Evolutionary conservation across 2,329 filamentous ascomycete species (phyloP).

Genomic region (Metarhizium guizhouense): DNA sequence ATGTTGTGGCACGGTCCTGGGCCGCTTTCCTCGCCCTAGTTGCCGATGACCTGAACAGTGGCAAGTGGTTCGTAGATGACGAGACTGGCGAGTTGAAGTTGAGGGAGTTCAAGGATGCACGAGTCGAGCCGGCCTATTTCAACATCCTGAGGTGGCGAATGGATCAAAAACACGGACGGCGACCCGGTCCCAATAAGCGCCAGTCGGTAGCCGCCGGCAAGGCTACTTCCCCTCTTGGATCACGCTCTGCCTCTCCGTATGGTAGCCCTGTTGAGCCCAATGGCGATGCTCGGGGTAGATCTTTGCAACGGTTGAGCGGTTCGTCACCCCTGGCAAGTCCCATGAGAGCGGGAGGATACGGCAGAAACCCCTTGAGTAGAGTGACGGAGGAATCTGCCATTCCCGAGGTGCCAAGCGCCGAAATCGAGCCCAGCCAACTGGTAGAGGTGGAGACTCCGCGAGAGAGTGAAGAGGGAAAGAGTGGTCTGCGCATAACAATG

Average conservation of each 20-base stretch:
- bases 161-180: constrained; percentile 87
- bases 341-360: constrained; percentile 54
- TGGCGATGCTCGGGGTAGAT: constrained; percentile 57
- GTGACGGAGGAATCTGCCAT: constrained; percentile 59
- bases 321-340: constrained; percentile 57
- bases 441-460: constrained; percentile 48
- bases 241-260: constrained; percentile 52
- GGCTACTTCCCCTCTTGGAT: constrained; percentile 35
- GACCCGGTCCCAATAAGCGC: constrained; percentile 35
- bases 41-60: constrained; percentile 82
- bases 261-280: constrained; percentile 52
- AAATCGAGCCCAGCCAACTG: constrained; percentile 38
- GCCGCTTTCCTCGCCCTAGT: constrained; percentile 74
- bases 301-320: constrained; percentile 59
- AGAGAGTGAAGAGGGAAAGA: constrained; percentile 33
- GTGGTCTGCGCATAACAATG: constrained; percentile 16
- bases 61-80: constrained; percentile 88
- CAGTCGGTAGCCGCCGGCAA: constrained; percentile 39
- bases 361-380: constrained; percentile 63
- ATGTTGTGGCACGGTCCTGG: constrained; percentile 91
- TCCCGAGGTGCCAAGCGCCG: constrained; percentile 27
- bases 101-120: constrained; percentile 79
- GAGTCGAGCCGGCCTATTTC: constrained; percentile 87
- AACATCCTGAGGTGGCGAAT: constrained; percentile 92
- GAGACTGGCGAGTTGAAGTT: constrained; percentile 87